A percentile compares a stretch with the other conserved stretches of the same genome.
phyloP scores from a whole-genome alignment of 1,284 basidiomycete species.

The Blastosporella zonata region DNA sequence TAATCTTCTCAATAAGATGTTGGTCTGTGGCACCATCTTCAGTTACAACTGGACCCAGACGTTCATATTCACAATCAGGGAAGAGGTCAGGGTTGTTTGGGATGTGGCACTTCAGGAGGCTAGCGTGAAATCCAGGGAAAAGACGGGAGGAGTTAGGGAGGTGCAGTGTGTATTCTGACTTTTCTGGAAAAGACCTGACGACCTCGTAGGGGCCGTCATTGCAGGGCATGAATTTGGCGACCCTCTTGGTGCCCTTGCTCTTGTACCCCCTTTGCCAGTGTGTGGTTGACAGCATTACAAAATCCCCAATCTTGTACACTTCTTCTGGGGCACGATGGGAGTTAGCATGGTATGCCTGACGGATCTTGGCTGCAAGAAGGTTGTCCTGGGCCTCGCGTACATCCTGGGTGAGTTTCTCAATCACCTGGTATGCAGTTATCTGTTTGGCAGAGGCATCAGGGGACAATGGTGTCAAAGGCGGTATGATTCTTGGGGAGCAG shows the following conservation, averaged over 20 bases:
- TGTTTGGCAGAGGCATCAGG: neutral
- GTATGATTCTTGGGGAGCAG: constrained; percentile 24
- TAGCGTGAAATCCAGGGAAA: constrained; percentile 20
- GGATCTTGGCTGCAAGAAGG: constrained; percentile 22
- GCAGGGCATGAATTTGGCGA: constrained; percentile 33
- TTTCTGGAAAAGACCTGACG: constrained; percentile 12
- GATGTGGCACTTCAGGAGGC: constrained; percentile 18
- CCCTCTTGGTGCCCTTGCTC: constrained; percentile 22
- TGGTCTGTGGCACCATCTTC: constrained; percentile 22
- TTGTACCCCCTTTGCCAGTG: constrained; percentile 26
- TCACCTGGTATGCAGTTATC: neutral
- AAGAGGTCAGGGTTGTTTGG: constrained; percentile 22
- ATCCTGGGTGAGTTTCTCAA: constrained; percentile 3
- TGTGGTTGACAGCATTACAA: constrained; percentile 22
- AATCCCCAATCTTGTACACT: constrained; percentile 12
- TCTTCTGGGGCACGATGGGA: constrained; percentile 13
- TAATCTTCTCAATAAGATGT: constrained; percentile 24
- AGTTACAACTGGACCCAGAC: constrained; percentile 16
- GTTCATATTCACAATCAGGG: constrained; percentile 17
- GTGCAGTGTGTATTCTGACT: constrained; percentile 24
- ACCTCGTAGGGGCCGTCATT: constrained; percentile 34
- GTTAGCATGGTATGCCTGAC: constrained; percentile 23
- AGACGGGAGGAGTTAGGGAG: constrained; percentile 22
- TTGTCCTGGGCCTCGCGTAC: constrained; percentile 23
- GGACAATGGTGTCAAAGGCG: constrained; percentile 17